Percentiles rank a stretch among this genome's conserved stretches.
phyloP scores from a whole-genome alignment of 108 stramenopile genomes.

The Schizochytrium sp. region DNA sequence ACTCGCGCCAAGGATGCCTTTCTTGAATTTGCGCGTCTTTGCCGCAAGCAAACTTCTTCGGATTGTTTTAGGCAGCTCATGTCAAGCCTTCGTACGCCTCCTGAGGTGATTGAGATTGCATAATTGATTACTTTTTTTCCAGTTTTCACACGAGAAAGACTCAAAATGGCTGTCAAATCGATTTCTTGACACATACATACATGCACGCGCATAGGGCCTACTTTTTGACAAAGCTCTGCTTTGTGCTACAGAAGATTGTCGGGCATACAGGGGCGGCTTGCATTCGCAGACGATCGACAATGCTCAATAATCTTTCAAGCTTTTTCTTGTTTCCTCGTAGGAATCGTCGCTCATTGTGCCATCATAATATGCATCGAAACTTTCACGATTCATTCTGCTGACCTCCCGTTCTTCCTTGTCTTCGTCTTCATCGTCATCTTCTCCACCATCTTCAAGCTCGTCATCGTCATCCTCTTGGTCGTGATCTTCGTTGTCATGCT shows the following conservation, averaged over 20 bases:
- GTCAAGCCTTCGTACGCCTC: not conserved
- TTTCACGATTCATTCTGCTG: too few relatives aligned
- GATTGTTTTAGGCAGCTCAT: not conserved
- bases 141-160: not conserved
- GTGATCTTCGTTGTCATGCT: not conserved
- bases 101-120: not conserved
- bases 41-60: not conserved
- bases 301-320: too few relatives aligned
- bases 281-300: too few relatives aligned
- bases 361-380: too few relatives aligned
- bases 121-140: not conserved
- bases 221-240: too few relatives aligned
- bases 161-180: too few relatives aligned
- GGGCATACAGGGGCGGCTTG: too few relatives aligned
- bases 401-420: not conserved
- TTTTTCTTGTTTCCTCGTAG: too few relatives aligned
- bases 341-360: too few relatives aligned
- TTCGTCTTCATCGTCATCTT: not conserved
- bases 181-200: too few relatives aligned
- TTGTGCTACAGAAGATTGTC: too few relatives aligned
- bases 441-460: not conserved
- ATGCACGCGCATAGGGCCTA: too few relatives aligned
- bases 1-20: not conserved
- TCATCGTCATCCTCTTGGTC: not conserved
- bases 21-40: not conserved